Evolutionary conservation across 371 early-diverging fungal genomes (phyloP).

Genomic region (Syncephalastrum sp.): DNA sequence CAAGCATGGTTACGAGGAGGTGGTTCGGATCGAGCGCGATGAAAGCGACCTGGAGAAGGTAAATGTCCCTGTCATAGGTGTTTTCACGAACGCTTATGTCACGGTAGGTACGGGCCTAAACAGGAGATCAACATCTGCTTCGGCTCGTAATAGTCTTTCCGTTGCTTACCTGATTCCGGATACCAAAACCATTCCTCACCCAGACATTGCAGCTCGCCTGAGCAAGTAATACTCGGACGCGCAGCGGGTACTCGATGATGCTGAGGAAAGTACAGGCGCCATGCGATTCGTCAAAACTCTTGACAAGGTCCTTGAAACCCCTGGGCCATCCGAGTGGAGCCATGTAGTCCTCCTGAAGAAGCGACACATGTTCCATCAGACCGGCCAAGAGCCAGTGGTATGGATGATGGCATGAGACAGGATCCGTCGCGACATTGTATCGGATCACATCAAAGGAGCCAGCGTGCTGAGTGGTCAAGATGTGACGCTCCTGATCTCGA

Average conservation of each 20-base stretch:
- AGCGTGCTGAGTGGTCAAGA: conserved; percentile 29
- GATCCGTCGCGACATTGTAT: conserved; percentile 65
- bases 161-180: conserved; percentile 56
- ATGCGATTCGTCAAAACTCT: conserved; percentile 19
- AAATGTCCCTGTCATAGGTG: conserved; percentile 87
- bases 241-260: conserved; percentile 79
- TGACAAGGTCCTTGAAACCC: conserved; percentile 57
- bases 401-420: conserved; percentile 88
- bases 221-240: conserved; percentile 69
- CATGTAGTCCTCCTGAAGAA: conserved; percentile 54
- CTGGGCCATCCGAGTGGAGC: conserved; percentile 48
- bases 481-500: conserved; percentile 23
- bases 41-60: conserved; percentile 79
- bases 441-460: conserved; percentile 48
- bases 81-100: conserved; percentile 83
- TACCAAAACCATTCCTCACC: conserved; percentile 91
- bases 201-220: conserved; percentile 92
- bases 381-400: conserved; percentile 90
- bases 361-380: conserved; percentile 68
- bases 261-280: conserved; percentile 23
- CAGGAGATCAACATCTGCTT: neutral
- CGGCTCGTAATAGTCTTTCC: neutral
- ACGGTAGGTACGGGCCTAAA: conserved; percentile 76
- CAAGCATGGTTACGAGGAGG: conserved; percentile 78
- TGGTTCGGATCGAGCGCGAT: conserved; percentile 71